phyloP scores from a whole-genome alignment of 2,329 filamentous ascomycete genomes.

The Tothia fuscella region DNA sequence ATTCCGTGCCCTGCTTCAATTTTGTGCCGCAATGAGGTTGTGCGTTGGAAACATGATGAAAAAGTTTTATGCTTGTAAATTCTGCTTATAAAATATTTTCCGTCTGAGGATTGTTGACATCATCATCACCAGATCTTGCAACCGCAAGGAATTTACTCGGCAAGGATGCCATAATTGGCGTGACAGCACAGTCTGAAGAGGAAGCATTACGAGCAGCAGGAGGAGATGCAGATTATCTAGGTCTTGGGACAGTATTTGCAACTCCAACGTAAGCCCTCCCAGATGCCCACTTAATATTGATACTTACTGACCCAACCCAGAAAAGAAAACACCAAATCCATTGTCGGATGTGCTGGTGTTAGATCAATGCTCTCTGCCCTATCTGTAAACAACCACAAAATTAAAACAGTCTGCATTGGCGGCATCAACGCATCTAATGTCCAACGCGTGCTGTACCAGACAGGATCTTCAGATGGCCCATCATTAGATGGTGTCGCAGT shows the following conservation, averaged over 20 bases:
- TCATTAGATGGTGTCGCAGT: constrained; percentile 79
- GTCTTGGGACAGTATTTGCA: constrained; percentile 79
- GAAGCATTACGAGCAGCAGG: constrained; percentile 63
- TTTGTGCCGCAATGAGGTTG: too few species aligned
- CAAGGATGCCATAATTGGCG: constrained; percentile 68
- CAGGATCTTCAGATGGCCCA: constrained; percentile 26
- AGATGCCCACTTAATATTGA: constrained; percentile 10
- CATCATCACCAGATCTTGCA: constrained; percentile 47
- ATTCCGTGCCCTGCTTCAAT: too few species aligned
- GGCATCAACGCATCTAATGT: constrained; percentile 71
- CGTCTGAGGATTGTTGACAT: too few species aligned
- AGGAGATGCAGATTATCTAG: constrained; percentile 78
- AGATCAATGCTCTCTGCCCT: constrained; percentile 54
- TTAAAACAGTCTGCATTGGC: constrained; percentile 71
- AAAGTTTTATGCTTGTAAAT: too few species aligned
- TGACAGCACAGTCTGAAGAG: constrained; percentile 63
- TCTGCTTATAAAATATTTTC: too few species aligned
- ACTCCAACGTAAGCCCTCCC: constrained; percentile 55
- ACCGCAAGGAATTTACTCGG: constrained; percentile 64
- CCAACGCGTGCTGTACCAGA: constrained; percentile 63
- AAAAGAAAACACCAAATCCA: constrained; percentile 76
- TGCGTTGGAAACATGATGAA: too few species aligned
- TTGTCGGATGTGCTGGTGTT: constrained; percentile 63
- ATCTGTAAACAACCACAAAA: constrained; percentile 18
- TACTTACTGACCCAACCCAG: constrained; percentile 29